These are phyloP conservation scores for Podaxis mareebaensis DNA, from an alignment of 768 basidiomycete species.

Conservation along the genomic window DNA sequence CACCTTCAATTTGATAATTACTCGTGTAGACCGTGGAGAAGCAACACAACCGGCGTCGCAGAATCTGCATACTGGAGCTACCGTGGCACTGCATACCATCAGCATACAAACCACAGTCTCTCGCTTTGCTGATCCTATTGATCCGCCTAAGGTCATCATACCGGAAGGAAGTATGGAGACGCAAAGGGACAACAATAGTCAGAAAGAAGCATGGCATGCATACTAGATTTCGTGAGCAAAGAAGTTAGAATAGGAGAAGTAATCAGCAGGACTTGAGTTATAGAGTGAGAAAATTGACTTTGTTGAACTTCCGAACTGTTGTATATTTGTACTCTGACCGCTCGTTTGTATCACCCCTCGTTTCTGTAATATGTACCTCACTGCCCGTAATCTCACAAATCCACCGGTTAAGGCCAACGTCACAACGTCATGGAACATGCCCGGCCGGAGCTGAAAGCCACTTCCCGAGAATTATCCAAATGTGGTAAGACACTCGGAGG, in stretches of 20 bases:
- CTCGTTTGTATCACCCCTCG: not conserved
- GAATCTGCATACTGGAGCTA: constrained; percentile 8
- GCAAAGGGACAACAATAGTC: not conserved
- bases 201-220: constrained; percentile 2
- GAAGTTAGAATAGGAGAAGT: not conserved
- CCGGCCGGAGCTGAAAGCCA: not conserved
- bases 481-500: constrained; percentile 4
- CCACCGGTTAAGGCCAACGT: not conserved
- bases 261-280: not conserved
- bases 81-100: constrained; percentile 6
- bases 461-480: not conserved
- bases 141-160: not conserved
- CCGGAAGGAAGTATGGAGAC: not conserved
- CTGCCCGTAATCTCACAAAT: not conserved
- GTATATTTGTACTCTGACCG: not conserved
- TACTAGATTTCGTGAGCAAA: not conserved
- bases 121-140: constrained; percentile 3
- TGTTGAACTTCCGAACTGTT: not conserved
- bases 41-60: constrained; percentile 15
- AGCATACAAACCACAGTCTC: constrained; percentile 12
- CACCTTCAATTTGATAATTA: constrained; percentile 28
- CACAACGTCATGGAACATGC: not conserved
- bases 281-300: not conserved
- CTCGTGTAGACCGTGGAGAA: constrained; percentile 22
- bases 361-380: not conserved